Evolutionary conservation across 371 early-diverging fungal species (phyloP).

Genomic region (Entomophthora muscae): DNA sequence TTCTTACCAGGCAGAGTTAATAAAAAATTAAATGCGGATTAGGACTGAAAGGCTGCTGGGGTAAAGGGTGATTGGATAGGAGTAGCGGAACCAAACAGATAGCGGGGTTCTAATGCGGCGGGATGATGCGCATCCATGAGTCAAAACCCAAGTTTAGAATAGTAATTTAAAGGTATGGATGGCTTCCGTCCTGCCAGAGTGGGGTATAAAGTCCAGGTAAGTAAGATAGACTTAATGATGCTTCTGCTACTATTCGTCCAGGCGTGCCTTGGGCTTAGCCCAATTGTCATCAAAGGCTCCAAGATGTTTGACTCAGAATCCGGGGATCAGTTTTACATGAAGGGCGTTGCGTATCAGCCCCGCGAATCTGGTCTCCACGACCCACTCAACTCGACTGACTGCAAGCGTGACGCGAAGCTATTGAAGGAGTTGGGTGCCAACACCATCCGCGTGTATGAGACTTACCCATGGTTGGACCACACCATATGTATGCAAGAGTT

Average conservation of each 20-base stretch:
- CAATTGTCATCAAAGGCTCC: constrained; percentile 43
- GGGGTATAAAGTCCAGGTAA: no score
- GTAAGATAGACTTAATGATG: no score
- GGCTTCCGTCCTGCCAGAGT: no score
- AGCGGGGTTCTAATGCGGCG: no score
- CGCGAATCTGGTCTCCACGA: constrained; percentile 24
- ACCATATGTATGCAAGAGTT: constrained; percentile 55
- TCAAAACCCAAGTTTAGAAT: no score
- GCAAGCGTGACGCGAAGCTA: constrained; percentile 40
- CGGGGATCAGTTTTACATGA: constrained; percentile 56
- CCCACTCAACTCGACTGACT: constrained; percentile 38
- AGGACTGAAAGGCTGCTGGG: no score
- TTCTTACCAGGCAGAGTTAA: no score
- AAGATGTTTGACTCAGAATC: constrained; percentile 55
- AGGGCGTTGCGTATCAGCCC: constrained; percentile 67
- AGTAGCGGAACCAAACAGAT: no score
- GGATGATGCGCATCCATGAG: no score
- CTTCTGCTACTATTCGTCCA: background rate
- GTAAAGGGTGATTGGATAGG: no score
- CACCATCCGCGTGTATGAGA: constrained; percentile 59
- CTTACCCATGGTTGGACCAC: constrained; percentile 36
- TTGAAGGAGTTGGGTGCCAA: constrained; percentile 55
- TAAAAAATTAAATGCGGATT: no score
- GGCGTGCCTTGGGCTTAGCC: constrained; percentile 17
- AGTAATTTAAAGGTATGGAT: no score